These are phyloP conservation scores for Nicotiana otophora DNA, from an alignment of 257 asterid species.

Conservation along the genomic window DNA sequence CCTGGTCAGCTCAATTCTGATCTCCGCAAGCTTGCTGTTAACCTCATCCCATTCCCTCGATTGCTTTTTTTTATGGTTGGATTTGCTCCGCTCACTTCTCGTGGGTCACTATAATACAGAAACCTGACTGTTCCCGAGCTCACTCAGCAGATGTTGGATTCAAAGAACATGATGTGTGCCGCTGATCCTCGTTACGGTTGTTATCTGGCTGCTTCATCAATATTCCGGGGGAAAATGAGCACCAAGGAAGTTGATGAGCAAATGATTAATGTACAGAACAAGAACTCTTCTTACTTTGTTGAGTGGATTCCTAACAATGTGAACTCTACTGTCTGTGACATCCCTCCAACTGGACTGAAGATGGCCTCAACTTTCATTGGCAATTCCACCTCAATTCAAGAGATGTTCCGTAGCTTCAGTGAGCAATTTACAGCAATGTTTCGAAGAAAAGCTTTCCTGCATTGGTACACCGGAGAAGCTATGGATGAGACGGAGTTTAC, in stretches of 20 bases:
- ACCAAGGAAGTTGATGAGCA: constrained; percentile 65
- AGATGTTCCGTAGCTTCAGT: constrained; percentile 57
- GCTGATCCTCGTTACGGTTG: constrained; percentile 75
- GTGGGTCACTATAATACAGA: constrained; percentile 77
- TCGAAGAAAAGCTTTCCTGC: constrained; percentile 65
- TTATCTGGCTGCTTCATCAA: constrained; percentile 54
- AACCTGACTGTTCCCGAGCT: constrained; percentile 77
- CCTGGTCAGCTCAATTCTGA: constrained; percentile 87
- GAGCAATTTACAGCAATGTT: constrained; percentile 75
- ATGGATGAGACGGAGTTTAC: constrained; percentile 72
- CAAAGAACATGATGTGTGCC: constrained; percentile 80
- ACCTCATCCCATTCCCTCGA: constrained; percentile 77
- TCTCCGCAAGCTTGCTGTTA: constrained; percentile 72
- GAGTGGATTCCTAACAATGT: constrained; percentile 74
- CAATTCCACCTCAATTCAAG: constrained; percentile 62
- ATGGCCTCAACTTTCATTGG: constrained; percentile 66
- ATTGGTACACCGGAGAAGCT: constrained; percentile 68
- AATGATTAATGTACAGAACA: constrained; percentile 64
- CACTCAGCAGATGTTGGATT: constrained; percentile 83
- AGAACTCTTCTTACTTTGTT: constrained; percentile 59
- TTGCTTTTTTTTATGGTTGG: constrained; percentile 82
- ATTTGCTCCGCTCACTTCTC: constrained; percentile 82
- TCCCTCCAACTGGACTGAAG: constrained; percentile 62
- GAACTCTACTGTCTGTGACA: constrained; percentile 65
- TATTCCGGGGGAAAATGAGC: constrained; percentile 69